Percentiles rank a stretch among this genome's conserved stretches.
Evolutionary conservation across 2,329 filamentous ascomycete genomes (phyloP).

Genomic region (Elsinoe batatas): DNA sequence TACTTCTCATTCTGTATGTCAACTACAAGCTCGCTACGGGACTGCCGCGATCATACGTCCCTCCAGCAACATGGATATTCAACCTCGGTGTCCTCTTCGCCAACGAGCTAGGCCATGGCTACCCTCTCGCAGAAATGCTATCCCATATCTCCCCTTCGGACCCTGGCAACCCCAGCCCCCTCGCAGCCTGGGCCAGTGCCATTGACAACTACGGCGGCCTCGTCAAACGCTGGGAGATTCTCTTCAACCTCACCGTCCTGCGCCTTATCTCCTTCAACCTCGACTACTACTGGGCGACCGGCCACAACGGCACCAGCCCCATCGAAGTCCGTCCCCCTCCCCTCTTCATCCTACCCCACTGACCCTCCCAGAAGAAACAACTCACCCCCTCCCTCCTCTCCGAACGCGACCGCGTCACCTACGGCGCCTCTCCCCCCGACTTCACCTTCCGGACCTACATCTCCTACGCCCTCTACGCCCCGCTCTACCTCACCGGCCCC

Average conservation of each 20-base stretch:
- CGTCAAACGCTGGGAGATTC: slow-evolving; percentile 87
- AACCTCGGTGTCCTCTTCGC: slow-evolving; percentile 78
- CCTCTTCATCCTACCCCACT: slow-evolving; percentile 31
- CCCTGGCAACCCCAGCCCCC: slow-evolving; percentile 26
- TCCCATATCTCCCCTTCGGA: slow-evolving; percentile 38
- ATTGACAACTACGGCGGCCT: slow-evolving; percentile 74
- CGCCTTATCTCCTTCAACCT: slow-evolving; percentile 93
- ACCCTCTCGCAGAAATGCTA: slow-evolving; percentile 58
- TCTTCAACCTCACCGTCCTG: slow-evolving; percentile 92
- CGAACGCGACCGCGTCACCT: slow-evolving; percentile 74
- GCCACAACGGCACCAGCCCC: slow-evolving; percentile 52
- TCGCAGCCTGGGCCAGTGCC: slow-evolving; percentile 52
- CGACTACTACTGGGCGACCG: slow-evolving; percentile 88
- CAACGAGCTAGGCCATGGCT: slow-evolving; percentile 77
- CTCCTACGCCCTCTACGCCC: slow-evolving; percentile 82
- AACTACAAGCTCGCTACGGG: slow-evolving; percentile 73
- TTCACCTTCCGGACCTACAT: slow-evolving; percentile 80
- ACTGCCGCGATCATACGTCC: slow-evolving; percentile 61
- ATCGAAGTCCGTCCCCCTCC: slow-evolving; percentile 61
- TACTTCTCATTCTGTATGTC: slow-evolving; percentile 65
- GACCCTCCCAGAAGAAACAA: slow-evolving; percentile 85
- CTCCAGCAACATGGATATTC: slow-evolving; percentile 75
- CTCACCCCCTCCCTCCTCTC: slow-evolving; percentile 78
- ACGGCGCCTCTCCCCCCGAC: slow-evolving; percentile 60
- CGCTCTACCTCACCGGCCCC: slow-evolving; percentile 83